Conservation (phyloP, 306 rosid genomes). For the Alnus glutinosa region DNA sequence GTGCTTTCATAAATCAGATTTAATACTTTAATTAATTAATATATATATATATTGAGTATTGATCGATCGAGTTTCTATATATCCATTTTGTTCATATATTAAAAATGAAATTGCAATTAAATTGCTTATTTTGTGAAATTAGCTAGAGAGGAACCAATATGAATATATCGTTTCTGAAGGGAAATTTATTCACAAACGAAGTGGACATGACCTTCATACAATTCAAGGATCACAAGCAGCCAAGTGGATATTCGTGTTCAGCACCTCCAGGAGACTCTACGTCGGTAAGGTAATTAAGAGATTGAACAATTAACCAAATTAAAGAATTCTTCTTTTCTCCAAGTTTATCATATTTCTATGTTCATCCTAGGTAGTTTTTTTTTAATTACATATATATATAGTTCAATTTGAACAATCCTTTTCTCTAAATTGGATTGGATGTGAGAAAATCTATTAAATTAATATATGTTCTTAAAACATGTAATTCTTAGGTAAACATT, state of each 20-base stretch:
- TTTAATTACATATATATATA: too few species aligned
- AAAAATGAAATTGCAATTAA: conserved; percentile 3
- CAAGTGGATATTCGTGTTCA: conserved; percentile 93
- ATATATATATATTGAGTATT: background rate
- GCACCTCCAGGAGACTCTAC: conserved; percentile 80
- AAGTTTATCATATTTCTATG: too few species aligned
- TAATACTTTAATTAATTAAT: background rate
- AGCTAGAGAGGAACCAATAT: conserved; percentile 81
- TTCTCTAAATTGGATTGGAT: too few species aligned
- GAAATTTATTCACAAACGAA: conserved; percentile 51
- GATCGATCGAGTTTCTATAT: background rate
- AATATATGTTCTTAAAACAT: too few species aligned
- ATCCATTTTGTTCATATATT: background rate
- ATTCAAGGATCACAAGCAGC: conserved; percentile 25
- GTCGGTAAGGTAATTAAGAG: conserved; percentile 59
- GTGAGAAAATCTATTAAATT: too few species aligned
- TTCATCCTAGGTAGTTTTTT: too few species aligned
- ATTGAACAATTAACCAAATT: too few species aligned
- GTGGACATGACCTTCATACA: conserved; percentile 66
- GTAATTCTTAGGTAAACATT: too few species aligned
- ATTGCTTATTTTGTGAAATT: conserved; percentile 5
- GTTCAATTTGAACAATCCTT: too few species aligned
- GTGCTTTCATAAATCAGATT: conserved; percentile 29
- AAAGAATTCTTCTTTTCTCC: too few species aligned
- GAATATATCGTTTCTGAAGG: conserved; percentile 66